Conservation (phyloP, 1,139 yeast genomes). For the Geotrichum citri-aurantii region DNA sequence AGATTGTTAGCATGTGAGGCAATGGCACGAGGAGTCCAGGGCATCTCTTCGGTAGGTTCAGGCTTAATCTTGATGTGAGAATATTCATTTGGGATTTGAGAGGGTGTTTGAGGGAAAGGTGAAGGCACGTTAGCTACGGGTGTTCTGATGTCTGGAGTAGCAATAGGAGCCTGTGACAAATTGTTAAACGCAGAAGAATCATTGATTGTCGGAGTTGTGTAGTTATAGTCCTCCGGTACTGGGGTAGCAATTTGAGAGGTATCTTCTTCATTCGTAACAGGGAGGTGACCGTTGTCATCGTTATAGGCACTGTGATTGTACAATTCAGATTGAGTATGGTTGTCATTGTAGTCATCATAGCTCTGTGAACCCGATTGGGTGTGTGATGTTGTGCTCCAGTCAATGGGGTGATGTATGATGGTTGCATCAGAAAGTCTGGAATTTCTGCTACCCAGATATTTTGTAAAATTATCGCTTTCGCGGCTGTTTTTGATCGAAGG, state of each 20-base stretch:
- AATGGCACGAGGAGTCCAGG: neutral
- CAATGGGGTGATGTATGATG: conserved; percentile 13
- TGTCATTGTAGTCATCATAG: neutral
- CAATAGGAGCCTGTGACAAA: neutral
- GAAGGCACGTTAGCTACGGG: neutral
- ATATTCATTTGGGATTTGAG: neutral
- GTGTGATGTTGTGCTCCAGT: conserved; percentile 11
- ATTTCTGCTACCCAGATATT: neutral
- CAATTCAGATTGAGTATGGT: neutral
- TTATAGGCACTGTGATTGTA: neutral
- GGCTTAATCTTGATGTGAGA: neutral
- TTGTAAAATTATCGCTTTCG: conserved; percentile 2
- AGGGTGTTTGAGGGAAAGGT: neutral
- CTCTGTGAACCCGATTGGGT: neutral
- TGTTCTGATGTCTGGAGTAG: neutral
- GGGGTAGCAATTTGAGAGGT: neutral
- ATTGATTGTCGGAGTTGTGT: neutral
- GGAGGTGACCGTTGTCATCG: neutral
- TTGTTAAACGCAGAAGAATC: neutral
- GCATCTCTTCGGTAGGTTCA: neutral
- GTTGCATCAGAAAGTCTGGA: conserved; percentile 13
- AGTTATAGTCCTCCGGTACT: neutral
- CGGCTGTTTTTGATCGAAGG: neutral
- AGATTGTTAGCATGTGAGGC: neutral
- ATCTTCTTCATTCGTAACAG: neutral